A percentile compares a stretch with the other conserved stretches of the same genome.
These are phyloP conservation scores for Yarrowia yakushimensis DNA, from an alignment of 805 yeast species.

Conservation along the genomic window DNA sequence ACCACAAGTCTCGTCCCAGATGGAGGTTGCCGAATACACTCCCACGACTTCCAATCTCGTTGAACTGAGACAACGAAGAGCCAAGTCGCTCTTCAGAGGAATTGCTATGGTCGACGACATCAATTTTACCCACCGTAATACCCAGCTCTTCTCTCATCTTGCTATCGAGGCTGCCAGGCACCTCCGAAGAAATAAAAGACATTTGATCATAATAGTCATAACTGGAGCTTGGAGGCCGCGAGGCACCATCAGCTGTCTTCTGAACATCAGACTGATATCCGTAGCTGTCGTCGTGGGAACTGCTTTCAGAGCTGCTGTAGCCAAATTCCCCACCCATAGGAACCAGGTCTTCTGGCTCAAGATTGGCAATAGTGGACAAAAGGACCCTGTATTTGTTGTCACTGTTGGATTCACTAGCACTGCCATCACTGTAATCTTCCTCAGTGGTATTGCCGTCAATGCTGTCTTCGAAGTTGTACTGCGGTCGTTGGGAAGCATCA, in stretches of 20 bases:
- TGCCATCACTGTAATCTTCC: not conserved
- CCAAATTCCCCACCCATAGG: not conserved
- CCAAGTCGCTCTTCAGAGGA: slow-evolving; percentile 3
- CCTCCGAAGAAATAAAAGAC: not conserved
- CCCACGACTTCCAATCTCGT: slow-evolving; percentile 15
- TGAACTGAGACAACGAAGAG: slow-evolving; percentile 11
- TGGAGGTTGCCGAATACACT: slow-evolving; percentile 1
- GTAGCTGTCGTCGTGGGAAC: not conserved
- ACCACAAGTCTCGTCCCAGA: slow-evolving; percentile 12
- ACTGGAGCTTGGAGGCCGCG: not conserved
- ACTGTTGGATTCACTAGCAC: not conserved
- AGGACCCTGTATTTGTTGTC: not conserved
- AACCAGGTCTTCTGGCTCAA: not conserved
- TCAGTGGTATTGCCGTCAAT: not conserved
- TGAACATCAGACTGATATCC: not conserved
- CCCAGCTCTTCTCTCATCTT: slow-evolving; percentile 5
- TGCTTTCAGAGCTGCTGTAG: not conserved
- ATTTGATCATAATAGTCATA: not conserved
- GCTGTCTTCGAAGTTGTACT: not conserved
- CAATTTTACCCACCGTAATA: not conserved
- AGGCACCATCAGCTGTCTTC: not conserved
- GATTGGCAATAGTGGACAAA: not conserved
- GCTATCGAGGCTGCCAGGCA: not conserved
- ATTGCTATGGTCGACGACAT: not conserved
- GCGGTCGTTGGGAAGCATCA: not conserved